Evolutionary conservation across 192 early-diverging fungal species (phyloP).

Genomic region (Coemansia guatemalensis): DNA sequence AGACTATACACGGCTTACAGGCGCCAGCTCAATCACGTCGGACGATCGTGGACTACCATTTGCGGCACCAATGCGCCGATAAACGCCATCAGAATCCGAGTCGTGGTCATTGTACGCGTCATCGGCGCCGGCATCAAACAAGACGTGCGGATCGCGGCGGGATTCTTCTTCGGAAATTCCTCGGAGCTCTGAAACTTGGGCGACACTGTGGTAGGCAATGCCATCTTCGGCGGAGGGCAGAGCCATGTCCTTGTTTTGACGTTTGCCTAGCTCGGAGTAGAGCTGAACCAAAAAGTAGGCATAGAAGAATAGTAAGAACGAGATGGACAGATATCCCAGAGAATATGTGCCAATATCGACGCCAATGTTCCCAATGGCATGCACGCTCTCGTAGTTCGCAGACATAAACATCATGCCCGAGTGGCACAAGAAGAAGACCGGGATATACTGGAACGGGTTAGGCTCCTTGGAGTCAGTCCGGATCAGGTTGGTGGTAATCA

Average conservation of each 20-base stretch:
- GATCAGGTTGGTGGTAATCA: conserved; percentile 40
- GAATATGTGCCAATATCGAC: conserved; percentile 62
- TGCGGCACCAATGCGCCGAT: neutral
- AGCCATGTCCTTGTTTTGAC: conserved; percentile 20
- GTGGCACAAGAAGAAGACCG: conserved; percentile 56
- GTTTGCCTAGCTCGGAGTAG: conserved; percentile 36
- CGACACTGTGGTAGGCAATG: conserved; percentile 31
- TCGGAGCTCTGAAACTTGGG: conserved; percentile 12
- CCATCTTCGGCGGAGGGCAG: conserved; percentile 34
- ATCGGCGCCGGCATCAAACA: conserved; percentile 36
- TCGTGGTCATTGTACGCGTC: conserved; percentile 9
- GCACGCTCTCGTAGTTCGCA: conserved; percentile 60
- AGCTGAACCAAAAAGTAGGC: conserved; percentile 57
- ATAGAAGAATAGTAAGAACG: conserved; percentile 60
- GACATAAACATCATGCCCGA: conserved; percentile 67
- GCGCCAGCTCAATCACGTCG: conserved; percentile 36
- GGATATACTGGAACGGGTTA: conserved; percentile 54
- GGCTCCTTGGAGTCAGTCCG: conserved; percentile 19
- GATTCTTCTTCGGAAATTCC: conserved; percentile 8
- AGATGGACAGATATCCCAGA: conserved; percentile 58
- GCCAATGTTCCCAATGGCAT: conserved; percentile 39
- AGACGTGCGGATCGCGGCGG: conserved; percentile 23
- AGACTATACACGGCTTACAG: conserved; percentile 11
- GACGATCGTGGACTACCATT: conserved; percentile 26
- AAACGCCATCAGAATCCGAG: neutral